phyloP scores from a whole-genome alignment of 306 rosid species.

The Sophora flavescens region DNA sequence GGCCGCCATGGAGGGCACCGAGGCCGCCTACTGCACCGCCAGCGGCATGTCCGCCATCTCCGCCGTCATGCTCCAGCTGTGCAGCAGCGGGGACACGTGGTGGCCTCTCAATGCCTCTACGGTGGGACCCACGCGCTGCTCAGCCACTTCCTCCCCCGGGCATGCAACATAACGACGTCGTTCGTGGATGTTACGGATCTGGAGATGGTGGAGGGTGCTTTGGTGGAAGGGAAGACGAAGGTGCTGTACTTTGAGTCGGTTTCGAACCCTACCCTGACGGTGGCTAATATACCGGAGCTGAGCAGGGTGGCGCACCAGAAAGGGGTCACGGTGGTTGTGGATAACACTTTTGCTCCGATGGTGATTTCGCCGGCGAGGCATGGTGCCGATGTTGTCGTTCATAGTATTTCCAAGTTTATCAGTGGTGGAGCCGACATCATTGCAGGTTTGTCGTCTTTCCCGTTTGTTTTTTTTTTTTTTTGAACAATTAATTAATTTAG shows the following conservation, averaged over 20 bases:
- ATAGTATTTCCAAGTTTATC: conserved; percentile 89
- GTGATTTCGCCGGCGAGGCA: conserved; percentile 79
- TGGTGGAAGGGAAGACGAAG: conserved; percentile 74
- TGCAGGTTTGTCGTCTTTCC: conserved; percentile 59
- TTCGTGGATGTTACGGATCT: conserved; percentile 73
- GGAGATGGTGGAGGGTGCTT: conserved; percentile 58
- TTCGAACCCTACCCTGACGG: conserved; percentile 78
- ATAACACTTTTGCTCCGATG: conserved; percentile 94
- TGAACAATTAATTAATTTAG: too few relatives aligned
- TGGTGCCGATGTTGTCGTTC: conserved; percentile 93
- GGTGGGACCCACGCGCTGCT: conserved; percentile 97
- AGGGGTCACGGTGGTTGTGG: conserved; percentile 87
- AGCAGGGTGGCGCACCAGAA: conserved; percentile 65
- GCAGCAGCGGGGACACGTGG: conserved; percentile 77
- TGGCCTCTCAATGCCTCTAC: conserved; percentile 68
- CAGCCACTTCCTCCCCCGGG: conserved; percentile 70
- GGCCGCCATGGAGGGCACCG: conserved; percentile 94
- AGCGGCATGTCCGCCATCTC: conserved; percentile 94
- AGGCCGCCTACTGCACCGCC: conserved; percentile 95
- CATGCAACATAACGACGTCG: conserved; percentile 63
- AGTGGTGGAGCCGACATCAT: conserved; percentile 98
- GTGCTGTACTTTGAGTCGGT: conserved; percentile 77
- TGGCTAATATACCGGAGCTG: conserved; percentile 81
- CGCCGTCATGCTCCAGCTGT: conserved; percentile 68
- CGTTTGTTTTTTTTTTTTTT: neutral